phyloP scores from a whole-genome alignment of 2,329 filamentous ascomycete species.

The Thielaviopsis musarum region DNA sequence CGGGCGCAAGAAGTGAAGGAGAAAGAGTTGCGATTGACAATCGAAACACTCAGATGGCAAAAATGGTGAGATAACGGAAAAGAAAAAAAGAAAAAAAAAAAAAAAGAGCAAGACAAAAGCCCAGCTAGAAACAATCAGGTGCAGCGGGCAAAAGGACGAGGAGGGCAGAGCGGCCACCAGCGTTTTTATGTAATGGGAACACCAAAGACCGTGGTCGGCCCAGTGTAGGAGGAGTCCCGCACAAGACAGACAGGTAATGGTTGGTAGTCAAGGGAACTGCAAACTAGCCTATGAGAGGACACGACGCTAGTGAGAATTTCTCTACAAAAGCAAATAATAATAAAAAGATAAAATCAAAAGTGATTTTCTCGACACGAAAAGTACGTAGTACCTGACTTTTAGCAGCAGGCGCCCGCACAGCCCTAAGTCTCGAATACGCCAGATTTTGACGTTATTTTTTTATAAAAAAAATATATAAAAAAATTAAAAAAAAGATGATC shows the following conservation, averaged over 20 bases:
- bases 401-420: neutral
- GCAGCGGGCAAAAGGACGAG: neutral
- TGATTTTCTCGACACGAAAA: neutral
- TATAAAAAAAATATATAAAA: neutral
- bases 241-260: neutral
- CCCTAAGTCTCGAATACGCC: neutral
- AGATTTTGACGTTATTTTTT: too few species aligned
- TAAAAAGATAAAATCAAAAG: neutral
- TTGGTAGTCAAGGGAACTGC: too few species aligned
- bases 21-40: conserved; percentile 10
- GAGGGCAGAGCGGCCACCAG: neutral
- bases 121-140: neutral
- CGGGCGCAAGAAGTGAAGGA: neutral
- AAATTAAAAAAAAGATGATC: too few species aligned
- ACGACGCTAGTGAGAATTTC: neutral
- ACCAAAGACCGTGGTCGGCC: neutral
- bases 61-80: conserved; percentile 9
- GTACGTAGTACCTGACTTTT: neutral
- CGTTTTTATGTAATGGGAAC: neutral
- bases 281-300: neutral
- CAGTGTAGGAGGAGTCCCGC: neutral
- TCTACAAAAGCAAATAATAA: neutral
- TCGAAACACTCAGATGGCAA: conserved; percentile 6
- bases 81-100: conserved; percentile 1
- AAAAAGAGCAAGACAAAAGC: neutral